Evolutionary conservation across 106 monocot species (phyloP), one percentile per base, ranked within the genome.

Genomic region (Apostasia ramifera): DNA sequence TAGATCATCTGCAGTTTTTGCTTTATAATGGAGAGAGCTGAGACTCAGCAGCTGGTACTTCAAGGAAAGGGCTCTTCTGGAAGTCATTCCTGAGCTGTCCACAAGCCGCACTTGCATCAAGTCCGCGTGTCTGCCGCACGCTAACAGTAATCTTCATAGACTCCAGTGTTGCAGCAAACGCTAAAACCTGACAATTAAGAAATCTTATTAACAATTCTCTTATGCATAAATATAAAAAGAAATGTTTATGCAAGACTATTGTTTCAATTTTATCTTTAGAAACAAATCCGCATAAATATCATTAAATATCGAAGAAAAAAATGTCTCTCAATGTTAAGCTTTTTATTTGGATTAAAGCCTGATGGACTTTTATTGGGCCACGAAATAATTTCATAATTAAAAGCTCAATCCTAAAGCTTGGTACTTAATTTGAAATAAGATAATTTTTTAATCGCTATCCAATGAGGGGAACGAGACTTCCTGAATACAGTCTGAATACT

Each of bases 71-170:
- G 10, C 46, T 80, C 69, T 89, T 91, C 80, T 95, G 95, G 63
- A 91, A 91, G 42, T 91, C 89, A 71, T 92, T 95, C 61, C 95
- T 86, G 6, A 95, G 86, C 73, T 95, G 95, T 43, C 95, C 95
- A 68, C 95, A 95, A 13, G 95, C 95, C 11, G 95, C 95, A 70
- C 84, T 84, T 10, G 88, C 95, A 68, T 95, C 95, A 41, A 95
- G 95, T 39, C 95, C 95, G 6, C 95, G 88, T 6, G 91, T 91
- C 58, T 95, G 88, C 13, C 95, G 83, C 53, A 95, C 79, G 41
- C 81, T 84, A 1, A 82, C 88, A 9, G 95, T 91, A 57, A 95
- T 80, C 65, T 78, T 95, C 15, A 76, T 69, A 4, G 68, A 54
- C 58, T 95, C 95, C 38, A 91, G 68, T 5, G 86, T 77, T 51